These are phyloP conservation scores for Sugiyamaella neomexicana DNA, from an alignment of 1,139 yeast genomes.

Conservation along the genomic window DNA sequence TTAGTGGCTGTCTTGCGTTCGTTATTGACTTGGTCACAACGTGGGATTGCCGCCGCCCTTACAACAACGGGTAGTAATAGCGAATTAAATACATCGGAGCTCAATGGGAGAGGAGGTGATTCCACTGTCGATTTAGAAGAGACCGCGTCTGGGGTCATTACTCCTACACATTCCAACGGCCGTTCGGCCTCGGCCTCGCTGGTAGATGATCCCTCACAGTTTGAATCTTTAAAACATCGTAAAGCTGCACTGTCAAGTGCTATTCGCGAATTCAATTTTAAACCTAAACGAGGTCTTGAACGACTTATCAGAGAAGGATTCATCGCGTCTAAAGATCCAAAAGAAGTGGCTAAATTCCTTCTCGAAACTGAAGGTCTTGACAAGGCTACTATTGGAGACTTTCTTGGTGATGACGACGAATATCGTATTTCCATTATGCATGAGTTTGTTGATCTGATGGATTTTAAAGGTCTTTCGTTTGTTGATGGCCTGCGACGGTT, in stretches of 20 bases:
- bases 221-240: constrained; percentile 78
- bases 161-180: constrained; percentile 19
- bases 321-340: constrained; percentile 59
- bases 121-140: constrained; percentile 13
- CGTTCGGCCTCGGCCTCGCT: constrained; percentile 11
- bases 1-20: constrained; percentile 83
- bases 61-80: constrained; percentile 10
- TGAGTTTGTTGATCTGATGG: constrained; percentile 86
- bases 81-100: constrained; percentile 7
- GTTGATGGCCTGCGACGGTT: constrained; percentile 85
- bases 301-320: constrained; percentile 63
- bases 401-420: constrained; percentile 85
- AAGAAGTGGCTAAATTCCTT: constrained; percentile 71
- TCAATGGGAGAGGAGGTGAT: constrained; percentile 6
- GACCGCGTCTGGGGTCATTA: constrained; percentile 16
- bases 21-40: constrained; percentile 84
- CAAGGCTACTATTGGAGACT: constrained; percentile 85
- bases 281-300: constrained; percentile 77
- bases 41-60: constrained; percentile 50
- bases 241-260: constrained; percentile 82
- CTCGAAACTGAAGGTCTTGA: constrained; percentile 79
- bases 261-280: constrained; percentile 74
- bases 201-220: constrained; percentile 75
- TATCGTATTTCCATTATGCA: constrained; percentile 83
- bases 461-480: constrained; percentile 65